These are phyloP conservation scores for Quercus lobata DNA, from an alignment of 331 rosid genomes.

Conservation along the genomic window DNA sequence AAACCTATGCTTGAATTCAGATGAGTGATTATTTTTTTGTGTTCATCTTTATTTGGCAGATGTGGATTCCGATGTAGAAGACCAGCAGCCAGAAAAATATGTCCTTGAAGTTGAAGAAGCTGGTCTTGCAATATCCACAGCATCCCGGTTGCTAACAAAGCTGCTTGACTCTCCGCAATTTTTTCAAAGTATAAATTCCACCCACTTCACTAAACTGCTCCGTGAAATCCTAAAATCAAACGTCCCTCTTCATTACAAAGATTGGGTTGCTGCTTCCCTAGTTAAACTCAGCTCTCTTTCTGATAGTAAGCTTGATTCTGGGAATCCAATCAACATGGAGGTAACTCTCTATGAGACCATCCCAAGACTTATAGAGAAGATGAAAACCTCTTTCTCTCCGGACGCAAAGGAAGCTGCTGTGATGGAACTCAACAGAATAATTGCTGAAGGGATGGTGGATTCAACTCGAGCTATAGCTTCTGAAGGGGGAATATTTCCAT, in stretches of 20 bases:
- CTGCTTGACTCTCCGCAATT: conserved; percentile 54
- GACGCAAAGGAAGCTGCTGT: conserved; percentile 67
- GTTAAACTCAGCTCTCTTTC: conserved; percentile 67
- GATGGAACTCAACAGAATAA: conserved; percentile 69
- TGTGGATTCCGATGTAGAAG: conserved; percentile 51
- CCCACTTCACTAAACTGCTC: conserved; percentile 50
- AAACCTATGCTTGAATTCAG: neutral
- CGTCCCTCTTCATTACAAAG: conserved; percentile 63
- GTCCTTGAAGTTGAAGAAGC: conserved; percentile 79
- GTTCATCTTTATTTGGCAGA: conserved; percentile 21
- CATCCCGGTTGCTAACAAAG: conserved; percentile 62
- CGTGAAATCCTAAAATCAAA: conserved; percentile 59
- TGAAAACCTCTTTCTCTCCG: conserved; percentile 50
- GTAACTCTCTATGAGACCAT: conserved; percentile 72
- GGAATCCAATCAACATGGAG: conserved; percentile 59
- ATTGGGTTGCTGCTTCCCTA: conserved; percentile 83
- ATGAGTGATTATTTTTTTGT: neutral
- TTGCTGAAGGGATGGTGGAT: conserved; percentile 74
- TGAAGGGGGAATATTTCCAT: conserved; percentile 48
- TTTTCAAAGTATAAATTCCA: conserved; percentile 34
- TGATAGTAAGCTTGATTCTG: conserved; percentile 14
- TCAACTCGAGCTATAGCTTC: conserved; percentile 54
- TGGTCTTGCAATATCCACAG: conserved; percentile 81
- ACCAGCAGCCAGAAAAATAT: conserved; percentile 52
- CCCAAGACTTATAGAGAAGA: conserved; percentile 75